These are phyloP conservation scores for Barnettozyma sp. DNA, from an alignment of 805 yeast genomes.

Conservation along the genomic window DNA sequence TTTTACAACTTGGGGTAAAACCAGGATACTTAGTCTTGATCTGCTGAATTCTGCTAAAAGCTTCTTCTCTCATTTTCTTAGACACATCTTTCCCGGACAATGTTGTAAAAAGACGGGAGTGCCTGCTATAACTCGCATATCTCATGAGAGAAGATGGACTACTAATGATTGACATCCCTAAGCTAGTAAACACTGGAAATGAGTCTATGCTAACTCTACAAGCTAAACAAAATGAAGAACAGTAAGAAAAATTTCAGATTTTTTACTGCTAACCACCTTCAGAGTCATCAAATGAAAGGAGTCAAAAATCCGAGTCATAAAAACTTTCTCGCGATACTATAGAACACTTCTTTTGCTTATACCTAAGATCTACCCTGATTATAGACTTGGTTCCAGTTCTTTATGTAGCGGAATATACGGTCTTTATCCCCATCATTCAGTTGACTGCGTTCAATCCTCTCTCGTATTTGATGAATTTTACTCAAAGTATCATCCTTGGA, in stretches of 20 bases:
- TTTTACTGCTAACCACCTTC: too few species aligned
- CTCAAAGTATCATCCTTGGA: slow-evolving; percentile 30
- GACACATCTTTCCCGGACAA: slow-evolving; percentile 45
- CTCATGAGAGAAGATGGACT: background rate
- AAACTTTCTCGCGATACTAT: too few species aligned
- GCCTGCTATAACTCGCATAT: slow-evolving; percentile 17
- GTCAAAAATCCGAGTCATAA: background rate
- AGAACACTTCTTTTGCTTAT: too few species aligned
- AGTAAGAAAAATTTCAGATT: too few species aligned
- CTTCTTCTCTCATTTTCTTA: slow-evolving; percentile 36
- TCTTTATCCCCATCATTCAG: slow-evolving; percentile 16
- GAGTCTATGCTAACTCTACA: background rate
- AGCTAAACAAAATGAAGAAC: too few species aligned
- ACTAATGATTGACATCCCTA: slow-evolving; percentile 8
- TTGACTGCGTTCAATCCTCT: slow-evolving; percentile 24
- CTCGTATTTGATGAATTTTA: slow-evolving; percentile 26
- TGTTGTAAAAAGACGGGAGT: slow-evolving; percentile 23
- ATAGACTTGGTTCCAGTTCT: slow-evolving; percentile 30
- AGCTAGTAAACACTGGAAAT: background rate
- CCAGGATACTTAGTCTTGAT: slow-evolving; percentile 35
- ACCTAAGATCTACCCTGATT: slow-evolving; percentile 8
- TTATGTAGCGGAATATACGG: slow-evolving; percentile 23
- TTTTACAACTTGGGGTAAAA: slow-evolving; percentile 60
- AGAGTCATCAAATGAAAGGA: too few species aligned
- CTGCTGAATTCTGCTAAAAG: slow-evolving; percentile 30